Evolutionary conservation across 495 filamentous ascomycete species (phyloP).

Genomic region (Lasiosphaeriaceae sp.): DNA sequence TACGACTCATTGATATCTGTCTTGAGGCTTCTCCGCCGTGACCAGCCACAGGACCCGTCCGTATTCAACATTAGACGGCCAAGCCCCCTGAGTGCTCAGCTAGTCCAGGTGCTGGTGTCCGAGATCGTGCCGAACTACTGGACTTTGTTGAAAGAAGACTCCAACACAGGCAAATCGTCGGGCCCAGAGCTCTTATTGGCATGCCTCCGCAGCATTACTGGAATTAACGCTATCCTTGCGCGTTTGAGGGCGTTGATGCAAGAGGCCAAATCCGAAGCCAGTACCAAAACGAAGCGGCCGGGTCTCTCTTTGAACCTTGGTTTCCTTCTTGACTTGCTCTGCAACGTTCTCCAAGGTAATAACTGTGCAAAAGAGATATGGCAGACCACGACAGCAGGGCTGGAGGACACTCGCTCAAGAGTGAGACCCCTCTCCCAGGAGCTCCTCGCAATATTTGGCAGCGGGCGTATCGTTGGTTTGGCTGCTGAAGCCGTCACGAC

Average conservation of each 20-base stretch:
- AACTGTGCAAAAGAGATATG: constrained; percentile 54
- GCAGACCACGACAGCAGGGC: constrained; percentile 18
- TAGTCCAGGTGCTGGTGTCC: constrained; percentile 64
- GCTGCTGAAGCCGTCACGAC: constrained; percentile 67
- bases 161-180: constrained; percentile 16
- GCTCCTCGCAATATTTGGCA: constrained; percentile 54
- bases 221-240: constrained; percentile 64
- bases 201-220: constrained; percentile 69
- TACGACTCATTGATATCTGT: constrained; percentile 50
- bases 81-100: constrained; percentile 60
- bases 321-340: constrained; percentile 42
- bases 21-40: constrained; percentile 51
- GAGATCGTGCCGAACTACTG: constrained; percentile 76
- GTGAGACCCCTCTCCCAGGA: constrained; percentile 14
- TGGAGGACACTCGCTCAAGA: constrained; percentile 23
- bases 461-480: constrained; percentile 66
- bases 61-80: constrained; percentile 61
- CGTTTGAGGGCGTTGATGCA: constrained; percentile 53
- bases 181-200: constrained; percentile 49
- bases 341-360: constrained; percentile 53
- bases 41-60: constrained; percentile 18
- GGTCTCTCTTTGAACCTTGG: constrained; percentile 37
- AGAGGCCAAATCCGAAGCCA: constrained; percentile 32
- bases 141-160: constrained; percentile 52
- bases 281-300: constrained; percentile 29